Evolutionary conservation across 305 asterid genomes (phyloP).

Genomic region (Nicotiana rustica): DNA sequence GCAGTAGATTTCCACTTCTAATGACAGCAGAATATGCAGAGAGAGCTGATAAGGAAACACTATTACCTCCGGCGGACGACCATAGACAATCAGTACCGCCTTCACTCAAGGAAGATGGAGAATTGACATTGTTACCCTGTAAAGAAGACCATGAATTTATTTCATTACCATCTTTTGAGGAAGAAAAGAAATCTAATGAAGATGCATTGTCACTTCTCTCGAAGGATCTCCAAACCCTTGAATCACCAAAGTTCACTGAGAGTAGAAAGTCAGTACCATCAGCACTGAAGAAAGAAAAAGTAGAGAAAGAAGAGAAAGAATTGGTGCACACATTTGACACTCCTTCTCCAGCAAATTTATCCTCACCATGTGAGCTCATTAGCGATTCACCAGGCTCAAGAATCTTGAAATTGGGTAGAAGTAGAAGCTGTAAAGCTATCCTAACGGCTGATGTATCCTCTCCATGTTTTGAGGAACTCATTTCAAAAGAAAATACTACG

Average conservation of each 20-base stretch:
- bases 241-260: constrained; percentile 33
- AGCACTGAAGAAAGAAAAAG: constrained; percentile 40
- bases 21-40: constrained; percentile 40
- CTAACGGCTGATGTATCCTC: constrained; percentile 49
- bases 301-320: constrained; percentile 50
- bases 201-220: constrained; percentile 25
- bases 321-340: constrained; percentile 47
- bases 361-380: constrained; percentile 48
- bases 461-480: constrained; percentile 53
- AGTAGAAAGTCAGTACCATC: constrained; percentile 24
- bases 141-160: constrained; percentile 39
- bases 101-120: constrained; percentile 44
- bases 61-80: constrained; percentile 39
- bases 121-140: constrained; percentile 18
- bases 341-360: constrained; percentile 48
- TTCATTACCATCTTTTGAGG: constrained; percentile 33
- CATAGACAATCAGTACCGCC: constrained; percentile 38
- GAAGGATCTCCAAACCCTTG: constrained; percentile 39
- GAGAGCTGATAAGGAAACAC: constrained; percentile 39
- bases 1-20: constrained; percentile 40
- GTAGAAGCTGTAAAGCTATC: constrained; percentile 80
- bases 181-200: constrained; percentile 38
- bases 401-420: constrained; percentile 61
- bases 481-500: constrained; percentile 55
- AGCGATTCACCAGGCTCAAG: constrained; percentile 43